These are phyloP conservation scores for Tilletia horrida DNA, from an alignment of 1,284 basidiomycete species.

Conservation along the genomic window DNA sequence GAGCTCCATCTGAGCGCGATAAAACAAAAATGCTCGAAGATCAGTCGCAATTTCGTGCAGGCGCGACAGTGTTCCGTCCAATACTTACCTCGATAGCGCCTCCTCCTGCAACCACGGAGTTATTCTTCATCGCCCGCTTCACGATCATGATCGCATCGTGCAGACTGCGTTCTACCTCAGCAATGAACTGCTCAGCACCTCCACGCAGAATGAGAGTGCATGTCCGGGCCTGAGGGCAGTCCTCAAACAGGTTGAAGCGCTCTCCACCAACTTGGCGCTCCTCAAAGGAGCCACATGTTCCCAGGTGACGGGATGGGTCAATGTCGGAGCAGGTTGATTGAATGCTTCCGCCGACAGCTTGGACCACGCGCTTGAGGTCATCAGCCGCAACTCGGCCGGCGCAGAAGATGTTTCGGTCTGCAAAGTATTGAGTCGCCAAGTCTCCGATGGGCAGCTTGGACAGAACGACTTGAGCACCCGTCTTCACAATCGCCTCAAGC, in stretches of 20 bases:
- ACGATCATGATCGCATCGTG: slow-evolving; percentile 99
- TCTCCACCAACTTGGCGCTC: slow-evolving; percentile 96
- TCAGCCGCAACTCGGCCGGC: slow-evolving; percentile 88
- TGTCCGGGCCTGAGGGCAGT: slow-evolving; percentile 91
- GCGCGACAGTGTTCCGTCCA: slow-evolving; percentile 12
- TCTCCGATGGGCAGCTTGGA: slow-evolving; percentile 98
- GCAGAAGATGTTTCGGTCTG: slow-evolving; percentile 98
- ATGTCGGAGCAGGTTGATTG: slow-evolving; percentile 97
- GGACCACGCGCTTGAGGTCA: slow-evolving; percentile 88
- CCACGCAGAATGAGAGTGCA: slow-evolving; percentile 94
- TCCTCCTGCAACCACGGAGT: slow-evolving; percentile 92
- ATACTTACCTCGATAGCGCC: slow-evolving; percentile 86
- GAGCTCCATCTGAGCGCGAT: slow-evolving; percentile 75
- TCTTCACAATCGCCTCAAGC: slow-evolving; percentile 90
- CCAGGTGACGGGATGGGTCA: slow-evolving; percentile 74
- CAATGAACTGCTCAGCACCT: slow-evolving; percentile 98
- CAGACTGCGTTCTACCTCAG: slow-evolving; percentile 92
- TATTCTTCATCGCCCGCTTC: slow-evolving; percentile 91
- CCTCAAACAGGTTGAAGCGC: slow-evolving; percentile 92
- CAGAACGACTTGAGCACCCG: slow-evolving; percentile 93
- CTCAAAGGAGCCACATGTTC: slow-evolving; percentile 84
- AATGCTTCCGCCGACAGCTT: slow-evolving; percentile 89
- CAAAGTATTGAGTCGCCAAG: slow-evolving; percentile 98
- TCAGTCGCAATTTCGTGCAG: slow-evolving; percentile 18
- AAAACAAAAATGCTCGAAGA: background rate